Base-by-base conservation (phyloP, 1,284 basidiomycete species). In the Papiliotrema terrestris region DNA sequence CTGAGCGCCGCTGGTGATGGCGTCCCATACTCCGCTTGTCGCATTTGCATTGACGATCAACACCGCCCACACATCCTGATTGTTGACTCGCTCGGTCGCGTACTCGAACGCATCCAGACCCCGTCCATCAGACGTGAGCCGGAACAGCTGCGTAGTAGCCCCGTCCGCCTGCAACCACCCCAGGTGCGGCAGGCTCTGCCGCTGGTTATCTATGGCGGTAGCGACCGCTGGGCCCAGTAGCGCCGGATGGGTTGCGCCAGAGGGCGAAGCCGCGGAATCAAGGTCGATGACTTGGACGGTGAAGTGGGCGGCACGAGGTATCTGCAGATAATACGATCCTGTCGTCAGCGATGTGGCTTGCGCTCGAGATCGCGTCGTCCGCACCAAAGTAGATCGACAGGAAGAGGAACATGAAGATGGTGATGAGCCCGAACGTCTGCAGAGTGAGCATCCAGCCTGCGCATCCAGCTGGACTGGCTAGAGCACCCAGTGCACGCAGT, bases 11-110 rank as follows among this genome's bases (percentile, higher is more conserved):
- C 60, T 59, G 17, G 60, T 61, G 11, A 69, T 45, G 5, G 68
- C 68, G 9, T 54, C 36, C 61, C 65, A 67, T 20, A 59, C 60
- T 1, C 65, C 65, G 45, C 60, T 60, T 15, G 72, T 74, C 20
- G 72, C 72, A 59, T 74, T 74, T 8, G 68, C 63, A 57, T 69
- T 67, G 38, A 74, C 55, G 41, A 74, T 54, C 32, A 72, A 41
- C 3, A 69, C 69, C 6, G 56, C 71, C 62, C 65, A 74, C 3
- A 68, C 65, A 59, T 68, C 66, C 54, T 73, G 71, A 42, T 67
- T 62, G 42, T 57, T 39, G 8, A 72, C 71, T 26, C 55, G 57
- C 36, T 64, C 42, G 43, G 49, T 54, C 15, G 62, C 69, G 51
- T 72, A 74, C 1, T 61, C 57, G 36, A 52, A 61, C 1, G 72